These are phyloP conservation scores for Aquilaria sinensis DNA, from an alignment of 345 rosid genomes.

Conservation along the genomic window DNA sequence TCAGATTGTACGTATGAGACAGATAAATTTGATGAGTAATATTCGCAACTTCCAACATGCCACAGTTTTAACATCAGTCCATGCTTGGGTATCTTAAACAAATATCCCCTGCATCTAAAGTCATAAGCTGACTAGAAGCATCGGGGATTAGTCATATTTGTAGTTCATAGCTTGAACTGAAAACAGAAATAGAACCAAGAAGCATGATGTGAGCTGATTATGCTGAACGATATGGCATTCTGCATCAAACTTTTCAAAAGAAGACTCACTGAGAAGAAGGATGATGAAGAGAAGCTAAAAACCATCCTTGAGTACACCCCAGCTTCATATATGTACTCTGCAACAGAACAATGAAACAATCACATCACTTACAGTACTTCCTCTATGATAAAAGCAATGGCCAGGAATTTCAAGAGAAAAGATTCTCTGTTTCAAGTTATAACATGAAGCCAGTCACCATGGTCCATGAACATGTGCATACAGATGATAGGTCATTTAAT, in stretches of 20 bases:
- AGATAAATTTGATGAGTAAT: too few species aligned
- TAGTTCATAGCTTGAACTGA: too few species aligned
- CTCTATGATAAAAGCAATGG: not conserved
- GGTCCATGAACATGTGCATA: not conserved
- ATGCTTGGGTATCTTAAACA: not conserved
- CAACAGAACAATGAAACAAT: slow-evolving; percentile 17
- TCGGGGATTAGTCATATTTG: too few species aligned
- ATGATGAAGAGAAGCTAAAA: slow-evolving; percentile 43
- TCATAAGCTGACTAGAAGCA: too few species aligned
- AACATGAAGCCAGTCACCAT: not conserved
- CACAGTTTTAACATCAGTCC: too few species aligned
- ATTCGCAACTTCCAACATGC: too few species aligned
- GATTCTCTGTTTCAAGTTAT: not conserved
- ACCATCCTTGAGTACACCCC: slow-evolving; percentile 69
- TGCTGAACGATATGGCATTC: too few species aligned
- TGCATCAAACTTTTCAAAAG: not conserved
- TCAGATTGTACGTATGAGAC: too few species aligned
- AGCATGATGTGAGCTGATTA: too few species aligned
- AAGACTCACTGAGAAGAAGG: slow-evolving; percentile 46
- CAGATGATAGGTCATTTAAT: not conserved
- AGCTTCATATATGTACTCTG: slow-evolving; percentile 64
- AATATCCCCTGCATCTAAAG: not conserved
- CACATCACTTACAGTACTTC: too few species aligned
- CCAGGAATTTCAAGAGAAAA: slow-evolving; percentile 5
- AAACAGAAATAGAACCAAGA: too few species aligned